Evolutionary conservation across 495 filamentous ascomycete genomes (phyloP), one percentile per base, ranked within the genome.

Genomic region (Neurospora discreta): DNA sequence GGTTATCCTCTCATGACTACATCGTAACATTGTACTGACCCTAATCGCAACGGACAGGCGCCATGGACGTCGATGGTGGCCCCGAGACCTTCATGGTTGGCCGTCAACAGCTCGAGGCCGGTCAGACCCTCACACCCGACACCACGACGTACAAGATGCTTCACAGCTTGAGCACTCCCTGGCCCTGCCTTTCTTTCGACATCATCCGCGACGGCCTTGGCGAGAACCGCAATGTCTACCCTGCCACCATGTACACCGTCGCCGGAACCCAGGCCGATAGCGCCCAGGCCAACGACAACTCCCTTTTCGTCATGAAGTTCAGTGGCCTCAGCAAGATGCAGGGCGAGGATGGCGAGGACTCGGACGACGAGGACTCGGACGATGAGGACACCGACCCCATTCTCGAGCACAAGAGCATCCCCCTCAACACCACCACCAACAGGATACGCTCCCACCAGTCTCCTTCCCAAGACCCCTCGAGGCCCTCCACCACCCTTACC

Each of bases 131-230:
- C 38, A 87, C 93, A 13, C 94, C 95, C 16, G 95, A 99, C 81
- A 84, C 90, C 43, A 93, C 91, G 8, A 93, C 95, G 3, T 99
- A 99, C 82, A 89, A 97, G 76, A 95, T 99, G 93, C 89, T 98
- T 40, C 95, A 99, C 84, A 91, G 89, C 60, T 85, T 98, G 60
- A 94, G 90, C 80, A 90, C 94, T 18, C 91, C 93, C 0, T 99
- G 95, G 95, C 95, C 95, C 6, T 99, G 95, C 75, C 88, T 99
- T 10, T 97, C 94, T 13, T 97, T 97, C 80, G 95, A 98, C 77
- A 93, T 98, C 74, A 81, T 99, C 39, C 90, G 85, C 77, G 95
- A 99, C 82, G 83, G 85, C n/a, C 84, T 99, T 26, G 95, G 95
- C 42, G 92, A 97, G 77, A 91, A 94, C 80, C 89, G 95, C 73